Evolutionary conservation across 139 green algal species (phyloP), one percentile per base, ranked within the genome.

Genomic region (Limnomonas spitsbergensis): DNA sequence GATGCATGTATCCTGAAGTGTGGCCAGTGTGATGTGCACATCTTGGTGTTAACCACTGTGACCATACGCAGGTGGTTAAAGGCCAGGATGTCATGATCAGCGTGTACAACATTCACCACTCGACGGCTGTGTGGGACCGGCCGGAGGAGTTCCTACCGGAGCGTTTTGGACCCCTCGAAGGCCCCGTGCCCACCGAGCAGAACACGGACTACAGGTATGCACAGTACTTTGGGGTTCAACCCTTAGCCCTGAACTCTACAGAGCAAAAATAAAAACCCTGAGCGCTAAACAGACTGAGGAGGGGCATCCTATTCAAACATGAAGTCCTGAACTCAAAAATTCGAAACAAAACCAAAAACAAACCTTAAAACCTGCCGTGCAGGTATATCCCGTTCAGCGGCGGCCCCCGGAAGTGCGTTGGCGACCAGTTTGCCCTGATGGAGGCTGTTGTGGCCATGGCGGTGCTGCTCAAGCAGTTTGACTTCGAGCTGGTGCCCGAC

Each of bases 51-150:
- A n/a, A n/a, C n/a, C n/a, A n/a, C n/a, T n/a, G n/a, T n/a, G n/a
- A n/a, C n/a, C n/a, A n/a, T n/a, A n/a, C n/a, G n/a, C n/a, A 90
- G 88, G 89, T 97, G 35, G 88, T 88, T 0, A 76, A 80, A 66
- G 89, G 89, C 0, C 96, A 99, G 84, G 96, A 99, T 81, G 88
- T 99, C 9, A 97, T 99, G 90, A 96, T 99, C 76, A 88, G 75
- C 53, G 90, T 99, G 1, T 99, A 98, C 89, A 99, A 99, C 89
- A 93, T 99, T 42, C 96, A 99, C 83, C 92, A 91, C 82, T 90
- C 82, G n/a, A 79, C 88, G 14, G 85, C 82, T 36, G 91, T 94
- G 31, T 94, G 92, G 90, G 94, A 97, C 9, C 67, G 89, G 31
- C 87, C 95, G 0, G 77, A 91, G 38, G 87, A 85, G 2, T 99